Base-by-base conservation (phyloP, 2,329 filamentous ascomycete genomes). In the Ascomycota sp. region DNA sequence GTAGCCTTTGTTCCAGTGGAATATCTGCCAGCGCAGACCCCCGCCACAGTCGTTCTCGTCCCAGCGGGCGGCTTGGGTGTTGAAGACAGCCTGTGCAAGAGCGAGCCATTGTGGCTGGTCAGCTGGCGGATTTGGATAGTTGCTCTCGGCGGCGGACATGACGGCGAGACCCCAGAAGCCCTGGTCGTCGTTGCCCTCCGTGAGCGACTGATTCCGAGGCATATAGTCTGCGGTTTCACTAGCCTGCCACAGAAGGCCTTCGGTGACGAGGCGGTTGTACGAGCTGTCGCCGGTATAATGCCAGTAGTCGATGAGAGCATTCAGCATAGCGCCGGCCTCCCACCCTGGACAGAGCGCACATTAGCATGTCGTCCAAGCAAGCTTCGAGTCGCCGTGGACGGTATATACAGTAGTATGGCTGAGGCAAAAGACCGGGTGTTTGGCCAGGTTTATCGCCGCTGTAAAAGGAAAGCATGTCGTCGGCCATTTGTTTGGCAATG, bases 1-100 rank as follows among this genome's bases (percentile, higher is more conserved):
- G 53, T 75, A 92, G 10, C 82, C 83, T 29, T 66, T 71, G 48
- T 91, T 89, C 59, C 79, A 83, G 1, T 68, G 62, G 48, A 78
- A 86, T 32, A 92, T 82, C 54, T 92, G 82, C 79, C 79, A 86
- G 39, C 77, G 68, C 33, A 89, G 51, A 6, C 81, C 82, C 29
- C 81, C 81, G n/a, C 61, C 62, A 43, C 81, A 91, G 34, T 68
- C 56, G 1, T 60, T 52, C 1, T 51, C 59, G 40, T 84, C 78
- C 81, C 79, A 89, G 28, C 79, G 68, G 25, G 61, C 58, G 2
- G 70, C 72, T 46, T 86, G 79, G 2, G 72, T 75, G 50, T 91
- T 81, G 59, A 89, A 91, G 25, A 82, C 76, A 33, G 75, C 77
- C 48, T 83, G 72, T 2, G 75, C 78, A 9, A 89, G 64, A 5